Evolutionary conservation across 2,329 filamentous ascomycete species (phyloP).

Genomic region (Metarhizium humberi): DNA sequence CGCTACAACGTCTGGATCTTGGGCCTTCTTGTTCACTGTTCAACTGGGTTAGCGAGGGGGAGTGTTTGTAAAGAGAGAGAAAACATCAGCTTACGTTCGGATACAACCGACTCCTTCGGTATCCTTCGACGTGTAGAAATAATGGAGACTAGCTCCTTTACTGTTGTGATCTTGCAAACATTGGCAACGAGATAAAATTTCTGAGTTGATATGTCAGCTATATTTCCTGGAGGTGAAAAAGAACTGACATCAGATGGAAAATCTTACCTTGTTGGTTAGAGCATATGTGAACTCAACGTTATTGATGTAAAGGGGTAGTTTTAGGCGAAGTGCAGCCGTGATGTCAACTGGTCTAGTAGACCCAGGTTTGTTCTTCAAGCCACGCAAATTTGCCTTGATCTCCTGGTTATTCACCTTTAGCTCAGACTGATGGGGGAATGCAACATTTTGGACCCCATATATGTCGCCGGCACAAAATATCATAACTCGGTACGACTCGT

Average conservation of each 20-base stretch:
- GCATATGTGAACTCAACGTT: constrained; percentile 83
- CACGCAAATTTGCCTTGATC: constrained; percentile 85
- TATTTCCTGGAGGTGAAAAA: background rate
- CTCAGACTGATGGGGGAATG: constrained; percentile 89
- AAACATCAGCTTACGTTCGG: constrained; percentile 56
- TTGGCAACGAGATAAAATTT: constrained; percentile 66
- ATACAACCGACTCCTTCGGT: constrained; percentile 69
- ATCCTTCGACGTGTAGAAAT: constrained; percentile 64
- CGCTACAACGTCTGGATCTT: constrained; percentile 81
- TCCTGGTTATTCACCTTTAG: constrained; percentile 83
- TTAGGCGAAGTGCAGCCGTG: constrained; percentile 64
- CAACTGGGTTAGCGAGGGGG: background rate
- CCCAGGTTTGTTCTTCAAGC: constrained; percentile 91
- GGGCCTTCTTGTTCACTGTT: constrained; percentile 67
- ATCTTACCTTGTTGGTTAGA: constrained; percentile 70
- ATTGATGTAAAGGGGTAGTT: constrained; percentile 59
- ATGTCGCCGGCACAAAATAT: constrained; percentile 70
- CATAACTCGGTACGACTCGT: constrained; percentile 63
- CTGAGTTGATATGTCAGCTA: constrained; percentile 30
- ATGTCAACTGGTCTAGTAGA: constrained; percentile 92
- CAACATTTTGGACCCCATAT: constrained; percentile 60
- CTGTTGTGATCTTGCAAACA: constrained; percentile 63
- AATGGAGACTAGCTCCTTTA: constrained; percentile 59
- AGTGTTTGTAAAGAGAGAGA: background rate
- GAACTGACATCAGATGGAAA: background rate